A percentile compares a stretch with the other conserved stretches of the same genome.
These are phyloP conservation scores for Ogataea populi-albae DNA, from an alignment of 805 yeast species.

Conservation along the genomic window DNA sequence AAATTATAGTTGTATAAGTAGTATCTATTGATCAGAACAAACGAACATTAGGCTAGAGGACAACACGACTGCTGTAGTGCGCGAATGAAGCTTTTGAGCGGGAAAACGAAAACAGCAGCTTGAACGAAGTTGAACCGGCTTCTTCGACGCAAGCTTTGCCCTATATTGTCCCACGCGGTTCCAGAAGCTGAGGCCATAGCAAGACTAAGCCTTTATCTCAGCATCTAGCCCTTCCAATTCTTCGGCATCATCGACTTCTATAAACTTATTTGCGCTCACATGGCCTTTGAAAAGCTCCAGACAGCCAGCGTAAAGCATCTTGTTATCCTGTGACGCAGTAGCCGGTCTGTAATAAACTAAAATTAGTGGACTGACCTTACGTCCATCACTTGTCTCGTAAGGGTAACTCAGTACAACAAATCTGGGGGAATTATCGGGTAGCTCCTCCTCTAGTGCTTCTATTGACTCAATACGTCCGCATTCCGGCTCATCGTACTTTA, in stretches of 20 bases:
- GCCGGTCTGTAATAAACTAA: slow-evolving; percentile 87
- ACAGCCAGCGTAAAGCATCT: slow-evolving; percentile 91
- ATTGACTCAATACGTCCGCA: slow-evolving; percentile 45
- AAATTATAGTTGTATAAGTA: too few relatives aligned
- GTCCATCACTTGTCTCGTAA: slow-evolving; percentile 62
- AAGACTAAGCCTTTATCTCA: too few relatives aligned
- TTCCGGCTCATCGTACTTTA: slow-evolving; percentile 42
- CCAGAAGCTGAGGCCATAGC: too few relatives aligned
- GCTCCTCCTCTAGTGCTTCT: slow-evolving; percentile 65
- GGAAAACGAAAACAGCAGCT: too few relatives aligned
- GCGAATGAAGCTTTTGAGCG: too few relatives aligned
- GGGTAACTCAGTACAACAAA: slow-evolving; percentile 78
- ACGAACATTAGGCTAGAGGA: too few relatives aligned
- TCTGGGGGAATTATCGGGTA: slow-evolving; percentile 82
- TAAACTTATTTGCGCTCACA: slow-evolving; percentile 67
- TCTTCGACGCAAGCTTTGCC: too few relatives aligned
- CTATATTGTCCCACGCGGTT: too few relatives aligned
- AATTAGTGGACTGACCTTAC: slow-evolving; percentile 70
- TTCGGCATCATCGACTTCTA: slow-evolving; percentile 65
- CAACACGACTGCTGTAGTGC: too few relatives aligned
- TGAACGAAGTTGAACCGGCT: too few relatives aligned
- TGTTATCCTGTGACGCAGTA: slow-evolving; percentile 74
- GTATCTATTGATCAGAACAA: too few relatives aligned
- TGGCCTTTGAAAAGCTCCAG: slow-evolving; percentile 73
- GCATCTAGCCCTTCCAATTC: slow-evolving; percentile 61